Conservation (phyloP, 2,329 filamentous ascomycete species). For the Paraphoma sp. region DNA sequence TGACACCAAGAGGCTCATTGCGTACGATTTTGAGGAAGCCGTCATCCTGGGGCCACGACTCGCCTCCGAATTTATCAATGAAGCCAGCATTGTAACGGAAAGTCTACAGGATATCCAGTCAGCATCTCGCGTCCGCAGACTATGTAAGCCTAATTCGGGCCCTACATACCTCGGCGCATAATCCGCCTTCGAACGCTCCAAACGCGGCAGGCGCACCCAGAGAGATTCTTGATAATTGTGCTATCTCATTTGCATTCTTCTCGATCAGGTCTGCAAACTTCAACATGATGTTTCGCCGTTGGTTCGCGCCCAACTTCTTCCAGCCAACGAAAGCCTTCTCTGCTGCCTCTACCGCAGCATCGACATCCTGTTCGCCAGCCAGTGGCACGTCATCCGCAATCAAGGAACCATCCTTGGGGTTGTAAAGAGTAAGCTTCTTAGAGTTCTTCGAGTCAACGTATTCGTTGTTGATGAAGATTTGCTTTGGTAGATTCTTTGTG, state of each 20-base stretch:
- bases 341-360: slow-evolving; percentile 57
- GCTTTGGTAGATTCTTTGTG: slow-evolving; percentile 46
- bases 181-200: slow-evolving; percentile 53
- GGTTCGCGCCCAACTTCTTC: slow-evolving; percentile 36
- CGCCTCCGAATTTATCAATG: slow-evolving; percentile 43
- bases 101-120: slow-evolving; percentile 8
- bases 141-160: slow-evolving; percentile 7
- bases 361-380: slow-evolving; percentile 54
- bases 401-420: slow-evolving; percentile 58
- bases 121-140: neutral
- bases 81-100: slow-evolving; percentile 47
- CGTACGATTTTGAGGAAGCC: slow-evolving; percentile 54
- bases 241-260: slow-evolving; percentile 27
- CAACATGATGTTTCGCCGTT: slow-evolving; percentile 37
- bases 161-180: slow-evolving; percentile 43
- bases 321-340: slow-evolving; percentile 57
- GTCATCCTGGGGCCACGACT: slow-evolving; percentile 52
- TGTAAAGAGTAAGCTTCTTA: slow-evolving; percentile 58
- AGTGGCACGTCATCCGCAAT: slow-evolving; percentile 57
- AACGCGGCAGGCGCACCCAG: slow-evolving; percentile 56
- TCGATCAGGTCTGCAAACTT: slow-evolving; percentile 44
- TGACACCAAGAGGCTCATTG: slow-evolving; percentile 53
- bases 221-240: slow-evolving; percentile 51
- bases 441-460: slow-evolving; percentile 46
- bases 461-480: slow-evolving; percentile 50